These are phyloP conservation scores for Fusarium heterosporum DNA, from an alignment of 2,329 filamentous ascomycete genomes.

Conservation along the genomic window DNA sequence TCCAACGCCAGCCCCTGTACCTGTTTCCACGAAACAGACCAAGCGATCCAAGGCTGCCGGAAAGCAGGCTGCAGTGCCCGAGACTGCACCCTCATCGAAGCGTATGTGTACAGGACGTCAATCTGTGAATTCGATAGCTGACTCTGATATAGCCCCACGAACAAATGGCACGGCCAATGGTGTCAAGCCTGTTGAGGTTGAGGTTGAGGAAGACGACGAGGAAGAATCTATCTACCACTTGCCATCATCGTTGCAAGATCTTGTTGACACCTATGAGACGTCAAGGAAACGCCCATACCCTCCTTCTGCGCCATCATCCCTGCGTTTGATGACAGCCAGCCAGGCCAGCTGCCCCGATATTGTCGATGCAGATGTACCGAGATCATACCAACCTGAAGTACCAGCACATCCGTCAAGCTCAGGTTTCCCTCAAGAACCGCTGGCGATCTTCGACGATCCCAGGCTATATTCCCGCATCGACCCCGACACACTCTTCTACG, in stretches of 20 bases:
- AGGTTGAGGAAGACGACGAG: slow-evolving; percentile 47
- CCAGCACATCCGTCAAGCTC: slow-evolving; percentile 79
- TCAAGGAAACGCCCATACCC: slow-evolving; percentile 77
- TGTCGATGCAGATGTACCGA: slow-evolving; percentile 82
- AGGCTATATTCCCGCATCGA: slow-evolving; percentile 90
- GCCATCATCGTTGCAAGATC: slow-evolving; percentile 86
- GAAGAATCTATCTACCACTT: slow-evolving; percentile 94
- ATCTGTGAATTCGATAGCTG: slow-evolving; percentile 7
- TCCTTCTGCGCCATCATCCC: slow-evolving; percentile 72
- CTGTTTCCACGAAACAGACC: slow-evolving; percentile 48
- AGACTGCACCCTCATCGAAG: slow-evolving; percentile 59
- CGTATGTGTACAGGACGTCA: slow-evolving; percentile 49
- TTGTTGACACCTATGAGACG: slow-evolving; percentile 90
- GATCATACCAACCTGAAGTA: slow-evolving; percentile 85
- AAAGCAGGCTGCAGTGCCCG: slow-evolving; percentile 58
- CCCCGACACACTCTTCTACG: slow-evolving; percentile 96
- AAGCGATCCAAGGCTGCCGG: slow-evolving; percentile 58
- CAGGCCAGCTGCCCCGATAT: slow-evolving; percentile 79
- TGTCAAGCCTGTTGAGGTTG: slow-evolving; percentile 56
- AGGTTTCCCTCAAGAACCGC: slow-evolving; percentile 92
- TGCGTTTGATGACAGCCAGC: slow-evolving; percentile 81
- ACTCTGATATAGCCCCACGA: slow-evolving; percentile 52
- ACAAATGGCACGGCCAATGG: slow-evolving; percentile 67
- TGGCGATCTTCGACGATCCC: slow-evolving; percentile 91
- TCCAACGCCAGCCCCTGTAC: slow-evolving; percentile 41